Base-by-base conservation (phyloP, 1,139 yeast genomes). In the Taiozyma sp. region DNA sequence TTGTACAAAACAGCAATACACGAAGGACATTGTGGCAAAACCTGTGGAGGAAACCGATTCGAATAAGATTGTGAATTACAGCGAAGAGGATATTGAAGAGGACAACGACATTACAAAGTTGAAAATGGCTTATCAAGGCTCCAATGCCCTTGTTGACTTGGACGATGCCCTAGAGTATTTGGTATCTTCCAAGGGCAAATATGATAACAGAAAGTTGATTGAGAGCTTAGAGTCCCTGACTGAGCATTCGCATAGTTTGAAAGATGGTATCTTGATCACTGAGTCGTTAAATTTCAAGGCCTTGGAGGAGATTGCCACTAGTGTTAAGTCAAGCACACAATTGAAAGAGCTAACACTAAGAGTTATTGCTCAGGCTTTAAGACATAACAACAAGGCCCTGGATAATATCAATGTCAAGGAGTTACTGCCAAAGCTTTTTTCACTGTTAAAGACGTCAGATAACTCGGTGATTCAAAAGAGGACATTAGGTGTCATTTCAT, bases 341-440 rank as follows among this genome's bases (percentile, higher is more conserved):
- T 55, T 75, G 10, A 70, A 69, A 48, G 89, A 84, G 53, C 62
- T 74, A 48, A 60, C 75, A 1, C 73, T 78, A 43, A 69, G 86
- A 57, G 71, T 83, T 44, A 70, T 84, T 57, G 79, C 81, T 0
- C 72, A 84, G 9, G 67, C 84, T 4, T 71, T 89, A 49, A 76
- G 96, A 60, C 90, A 90, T 64, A 90, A 90, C 62, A 83, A 84
- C 0, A 79, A 78, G 3, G 92, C 96, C 0, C 69, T 82, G 14
- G 65, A 69, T 10, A 66, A 66, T 43, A 51, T 67, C 55, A 49
- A 62, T 63, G 38, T 45, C 39, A 8, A 44, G 16, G 34, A 44
- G 24, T 42, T 54, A 1, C 36, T 65, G 9, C 48, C 54, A 8
- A 50, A 51, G 12, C 54, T 70, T 14, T 57, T 71, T n/a, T 42